Evolutionary conservation across 192 early-diverging fungal genomes (phyloP).

Genomic region (Diversispora epigaea): DNA sequence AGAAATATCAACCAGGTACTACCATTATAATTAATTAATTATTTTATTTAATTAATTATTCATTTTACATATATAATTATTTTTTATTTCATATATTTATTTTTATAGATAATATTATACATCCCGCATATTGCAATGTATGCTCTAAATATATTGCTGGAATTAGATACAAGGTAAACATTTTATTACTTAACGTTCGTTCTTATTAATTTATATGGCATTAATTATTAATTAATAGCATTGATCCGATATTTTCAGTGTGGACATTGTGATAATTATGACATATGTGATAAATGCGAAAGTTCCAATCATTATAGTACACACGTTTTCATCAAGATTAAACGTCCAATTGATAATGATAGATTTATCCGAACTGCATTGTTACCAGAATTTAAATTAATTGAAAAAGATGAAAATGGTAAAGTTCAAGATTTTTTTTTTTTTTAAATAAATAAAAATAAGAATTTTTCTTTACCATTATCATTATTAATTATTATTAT

Average conservation of each 20-base stretch:
- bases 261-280: conserved; percentile 57
- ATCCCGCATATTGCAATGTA: conserved; percentile 40
- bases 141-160: conserved; percentile 43
- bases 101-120: neutral
- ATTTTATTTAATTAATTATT: neutral
- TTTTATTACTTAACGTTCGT: neutral
- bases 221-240: neutral
- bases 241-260: conserved; percentile 34
- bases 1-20: neutral
- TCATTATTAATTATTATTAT: no score
- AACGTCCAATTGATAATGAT: conserved; percentile 34
- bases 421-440: no score
- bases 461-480: no score
- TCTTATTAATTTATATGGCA: neutral
- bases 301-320: conserved; percentile 38
- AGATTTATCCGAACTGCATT: neutral
- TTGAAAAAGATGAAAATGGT: conserved; percentile 7
- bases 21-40: neutral
- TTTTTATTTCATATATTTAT: neutral
- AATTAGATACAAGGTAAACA: conserved; percentile 50
- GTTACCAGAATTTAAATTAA: conserved; percentile 3
- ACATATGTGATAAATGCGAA: conserved; percentile 63
- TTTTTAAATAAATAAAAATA: no score
- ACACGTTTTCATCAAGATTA: conserved; percentile 52
- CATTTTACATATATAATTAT: neutral